These are phyloP conservation scores for Neocucurbitaria cava DNA, from an alignment of 2,329 filamentous ascomycete species.

Conservation along the genomic window DNA sequence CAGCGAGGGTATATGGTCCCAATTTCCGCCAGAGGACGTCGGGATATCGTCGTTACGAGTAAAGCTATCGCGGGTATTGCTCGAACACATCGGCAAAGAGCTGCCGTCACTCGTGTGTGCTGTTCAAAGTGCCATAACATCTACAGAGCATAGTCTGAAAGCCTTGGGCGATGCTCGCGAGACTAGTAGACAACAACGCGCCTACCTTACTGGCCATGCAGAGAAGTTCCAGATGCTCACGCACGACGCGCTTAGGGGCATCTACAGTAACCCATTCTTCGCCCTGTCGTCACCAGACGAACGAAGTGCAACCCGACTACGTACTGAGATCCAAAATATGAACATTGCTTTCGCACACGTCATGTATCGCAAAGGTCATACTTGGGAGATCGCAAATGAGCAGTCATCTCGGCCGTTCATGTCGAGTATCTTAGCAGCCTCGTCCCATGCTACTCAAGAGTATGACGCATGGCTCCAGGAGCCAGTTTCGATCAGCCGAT, in stretches of 20 bases:
- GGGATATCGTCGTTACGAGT: conserved; percentile 39
- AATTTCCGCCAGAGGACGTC: conserved; percentile 26
- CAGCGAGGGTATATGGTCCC: conserved; percentile 22
- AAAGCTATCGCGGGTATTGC: conserved; percentile 38
- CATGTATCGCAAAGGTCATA: conserved; percentile 38
- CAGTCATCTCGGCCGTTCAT: neutral
- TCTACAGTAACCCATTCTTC: conserved; percentile 35
- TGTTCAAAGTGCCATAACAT: conserved; percentile 22
- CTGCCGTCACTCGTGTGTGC: conserved; percentile 28
- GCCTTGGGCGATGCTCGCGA: conserved; percentile 26
- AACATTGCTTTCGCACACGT: conserved; percentile 31
- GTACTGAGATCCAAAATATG: conserved; percentile 34
- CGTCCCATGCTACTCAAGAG: conserved; percentile 4
- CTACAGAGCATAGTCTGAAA: conserved; percentile 21
- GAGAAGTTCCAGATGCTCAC: conserved; percentile 28
- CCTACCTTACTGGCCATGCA: conserved; percentile 29
- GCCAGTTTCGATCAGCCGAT: conserved; percentile 14
- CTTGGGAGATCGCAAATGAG: conserved; percentile 22
- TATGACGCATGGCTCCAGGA: conserved; percentile 18
- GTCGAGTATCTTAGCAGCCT: neutral
- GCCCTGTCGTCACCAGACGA: conserved; percentile 7
- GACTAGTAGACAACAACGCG: conserved; percentile 24
- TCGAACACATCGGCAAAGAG: conserved; percentile 40
- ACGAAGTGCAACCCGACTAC: conserved; percentile 38
- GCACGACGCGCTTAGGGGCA: conserved; percentile 26